These are phyloP conservation scores for Allium cepa DNA, from an alignment of 106 monocot species.

Conservation along the genomic window DNA sequence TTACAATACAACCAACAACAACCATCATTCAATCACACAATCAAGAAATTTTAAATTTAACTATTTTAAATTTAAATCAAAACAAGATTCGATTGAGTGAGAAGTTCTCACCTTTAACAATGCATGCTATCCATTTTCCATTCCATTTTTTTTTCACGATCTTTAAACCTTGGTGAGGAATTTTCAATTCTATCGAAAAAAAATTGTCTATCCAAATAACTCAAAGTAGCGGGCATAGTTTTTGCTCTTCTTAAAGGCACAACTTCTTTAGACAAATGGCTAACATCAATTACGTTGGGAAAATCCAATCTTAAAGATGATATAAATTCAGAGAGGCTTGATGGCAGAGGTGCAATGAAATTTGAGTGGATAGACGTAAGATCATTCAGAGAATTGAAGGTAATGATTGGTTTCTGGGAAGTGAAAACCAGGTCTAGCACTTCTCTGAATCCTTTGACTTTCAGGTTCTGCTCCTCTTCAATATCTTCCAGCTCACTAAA, in stretches of 20 bases:
- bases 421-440: slow-evolving; percentile 73
- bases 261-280: slow-evolving; percentile 68
- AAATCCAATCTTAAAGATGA: slow-evolving; percentile 76
- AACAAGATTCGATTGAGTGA: too few species aligned
- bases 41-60: too few species aligned
- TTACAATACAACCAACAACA: too few species aligned
- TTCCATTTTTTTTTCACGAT: too few species aligned
- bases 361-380: slow-evolving; percentile 72
- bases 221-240: slow-evolving; percentile 44
- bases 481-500: slow-evolving; percentile 46
- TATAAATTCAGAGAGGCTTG: slow-evolving; percentile 64
- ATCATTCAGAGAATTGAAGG: slow-evolving; percentile 71
- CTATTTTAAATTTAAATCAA: too few species aligned
- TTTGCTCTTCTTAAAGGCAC: slow-evolving; percentile 63
- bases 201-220: slow-evolving; percentile 60
- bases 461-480: slow-evolving; percentile 64
- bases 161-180: slow-evolving; percentile 44
- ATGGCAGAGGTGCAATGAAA: slow-evolving; percentile 68
- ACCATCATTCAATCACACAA: too few species aligned
- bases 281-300: slow-evolving; percentile 59
- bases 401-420: slow-evolving; percentile 73
- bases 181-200: slow-evolving; percentile 60
- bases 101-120: too few species aligned
- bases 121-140: too few species aligned
- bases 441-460: slow-evolving; percentile 78